Conservation (phyloP, 768 basidiomycete genomes). For the Nidularia sp. region DNA sequence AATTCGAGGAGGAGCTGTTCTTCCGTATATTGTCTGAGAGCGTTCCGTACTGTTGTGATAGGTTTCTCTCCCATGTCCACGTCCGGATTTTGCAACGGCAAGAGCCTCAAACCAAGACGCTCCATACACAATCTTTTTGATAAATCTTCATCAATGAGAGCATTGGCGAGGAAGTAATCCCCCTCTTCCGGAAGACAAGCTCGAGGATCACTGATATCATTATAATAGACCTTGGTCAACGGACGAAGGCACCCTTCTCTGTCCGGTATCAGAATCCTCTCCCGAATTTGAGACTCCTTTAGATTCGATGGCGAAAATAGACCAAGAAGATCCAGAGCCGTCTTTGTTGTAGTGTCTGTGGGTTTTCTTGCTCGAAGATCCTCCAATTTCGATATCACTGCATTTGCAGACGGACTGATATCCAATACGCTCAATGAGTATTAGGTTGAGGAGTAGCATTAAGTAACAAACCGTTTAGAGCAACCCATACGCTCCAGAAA, state of each 20-base stretch:
- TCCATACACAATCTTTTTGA: slow-evolving; percentile 22
- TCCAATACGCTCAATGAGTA: not conserved
- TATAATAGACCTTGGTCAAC: slow-evolving; percentile 25
- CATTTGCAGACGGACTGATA: slow-evolving; percentile 23
- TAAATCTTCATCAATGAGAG: slow-evolving; percentile 23
- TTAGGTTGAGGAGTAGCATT: not conserved
- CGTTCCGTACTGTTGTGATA: slow-evolving; percentile 35
- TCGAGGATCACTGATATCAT: slow-evolving; percentile 32
- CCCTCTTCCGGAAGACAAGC: slow-evolving; percentile 14
- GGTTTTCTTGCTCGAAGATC: no score
- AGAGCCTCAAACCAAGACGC: slow-evolving; percentile 27
- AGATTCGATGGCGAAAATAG: slow-evolving; percentile 16
- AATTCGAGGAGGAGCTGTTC: slow-evolving; percentile 45
- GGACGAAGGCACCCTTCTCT: slow-evolving; percentile 17
- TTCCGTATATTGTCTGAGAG: slow-evolving; percentile 35
- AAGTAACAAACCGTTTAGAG: slow-evolving; percentile 24
- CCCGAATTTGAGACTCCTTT: slow-evolving; percentile 12
- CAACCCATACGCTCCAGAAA: slow-evolving; percentile 34
- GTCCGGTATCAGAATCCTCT: slow-evolving; percentile 31
- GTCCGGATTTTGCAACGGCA: slow-evolving; percentile 20
- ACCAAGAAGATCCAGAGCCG: slow-evolving; percentile 23
- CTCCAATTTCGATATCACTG: slow-evolving; percentile 6
- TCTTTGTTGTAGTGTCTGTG: not conserved
- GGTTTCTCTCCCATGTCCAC: slow-evolving; percentile 41
- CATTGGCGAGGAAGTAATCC: slow-evolving; percentile 21